Percentiles rank a stretch among this genome's conserved stretches.
Evolutionary conservation across 2,329 filamentous ascomycete genomes (phyloP).

Genomic region (Colletotrichum lindemuthianum): DNA sequence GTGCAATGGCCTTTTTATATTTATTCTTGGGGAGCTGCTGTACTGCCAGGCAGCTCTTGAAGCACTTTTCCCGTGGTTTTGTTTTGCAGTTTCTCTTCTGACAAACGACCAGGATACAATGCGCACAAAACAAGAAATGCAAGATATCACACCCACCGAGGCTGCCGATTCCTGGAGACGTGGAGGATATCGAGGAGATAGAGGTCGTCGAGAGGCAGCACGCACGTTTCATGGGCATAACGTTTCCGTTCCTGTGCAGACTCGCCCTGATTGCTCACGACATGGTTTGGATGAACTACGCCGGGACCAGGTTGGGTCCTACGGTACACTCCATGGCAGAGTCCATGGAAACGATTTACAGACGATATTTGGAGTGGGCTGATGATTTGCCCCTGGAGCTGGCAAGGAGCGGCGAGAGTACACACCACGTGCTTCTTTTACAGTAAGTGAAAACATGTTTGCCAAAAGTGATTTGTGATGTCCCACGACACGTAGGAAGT

Average conservation of each 20-base stretch:
- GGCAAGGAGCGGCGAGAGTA: constrained; percentile 4
- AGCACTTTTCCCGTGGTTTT: too few relatives aligned
- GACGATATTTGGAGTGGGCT: constrained; percentile 11
- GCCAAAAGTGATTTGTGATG: background rate
- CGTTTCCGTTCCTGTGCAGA: constrained; percentile 10
- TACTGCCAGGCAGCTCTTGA: too few relatives aligned
- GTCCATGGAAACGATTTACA: constrained; percentile 14
- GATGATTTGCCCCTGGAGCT: constrained; percentile 6
- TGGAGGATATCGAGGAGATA: background rate
- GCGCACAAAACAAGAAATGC: constrained; percentile 14
- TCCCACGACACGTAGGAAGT: background rate
- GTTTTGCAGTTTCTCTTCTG: too few relatives aligned
- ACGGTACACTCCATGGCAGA: background rate
- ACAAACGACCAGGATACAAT: constrained; percentile 11
- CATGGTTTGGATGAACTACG: constrained; percentile 22
- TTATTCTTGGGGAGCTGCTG: too few relatives aligned
- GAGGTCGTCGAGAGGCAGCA: background rate
- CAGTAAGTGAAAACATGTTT: constrained; percentile 3
- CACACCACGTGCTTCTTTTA: constrained; percentile 14
- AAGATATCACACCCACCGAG: constrained; percentile 15
- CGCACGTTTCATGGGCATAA: background rate
- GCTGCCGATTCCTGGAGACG: constrained; percentile 10
- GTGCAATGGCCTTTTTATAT: background rate
- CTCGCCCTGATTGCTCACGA: constrained; percentile 16
- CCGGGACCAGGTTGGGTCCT: background rate